A percentile compares a stretch with the other conserved stretches of the same genome.
Conservation (phyloP, 2,329 filamentous ascomycete genomes). For the Colletotrichum sp. region DNA sequence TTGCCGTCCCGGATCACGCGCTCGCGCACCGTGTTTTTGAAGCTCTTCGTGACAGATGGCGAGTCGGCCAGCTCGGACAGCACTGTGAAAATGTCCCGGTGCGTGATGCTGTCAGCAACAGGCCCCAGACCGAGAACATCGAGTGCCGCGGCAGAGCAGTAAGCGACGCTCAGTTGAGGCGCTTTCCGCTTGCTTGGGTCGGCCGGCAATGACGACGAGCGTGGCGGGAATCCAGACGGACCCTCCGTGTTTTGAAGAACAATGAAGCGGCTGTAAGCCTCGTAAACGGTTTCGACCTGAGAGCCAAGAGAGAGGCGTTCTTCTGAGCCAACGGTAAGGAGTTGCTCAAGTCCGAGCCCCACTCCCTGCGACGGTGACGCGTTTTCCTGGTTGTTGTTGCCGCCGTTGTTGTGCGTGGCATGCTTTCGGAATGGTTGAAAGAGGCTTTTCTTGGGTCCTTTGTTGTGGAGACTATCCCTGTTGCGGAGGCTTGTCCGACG, state of each 20-base stretch:
- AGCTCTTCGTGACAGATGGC: slow-evolving; percentile 45
- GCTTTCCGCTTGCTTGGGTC: slow-evolving; percentile 29
- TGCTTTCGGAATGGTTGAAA: slow-evolving; percentile 38
- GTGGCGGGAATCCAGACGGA: slow-evolving; percentile 18
- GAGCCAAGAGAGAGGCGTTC: not conserved
- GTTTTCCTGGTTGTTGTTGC: slow-evolving; percentile 11
- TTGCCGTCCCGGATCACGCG: slow-evolving; percentile 38
- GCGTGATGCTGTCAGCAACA: slow-evolving; percentile 36
- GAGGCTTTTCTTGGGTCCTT: slow-evolving; percentile 32
- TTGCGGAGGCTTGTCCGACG: slow-evolving; percentile 17
- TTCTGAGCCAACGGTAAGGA: not conserved
- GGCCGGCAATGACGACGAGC: slow-evolving; percentile 18
- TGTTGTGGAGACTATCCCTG: slow-evolving; percentile 19
- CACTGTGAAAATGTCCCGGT: slow-evolving; percentile 60
- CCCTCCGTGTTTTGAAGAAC: slow-evolving; percentile 31
- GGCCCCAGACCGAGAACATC: slow-evolving; percentile 47
- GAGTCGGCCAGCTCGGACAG: slow-evolving; percentile 52
- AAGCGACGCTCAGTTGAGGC: slow-evolving; percentile 44
- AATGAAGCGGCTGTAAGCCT: slow-evolving; percentile 36
- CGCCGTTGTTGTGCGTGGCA: slow-evolving; percentile 17
- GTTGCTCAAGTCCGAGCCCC: not conserved
- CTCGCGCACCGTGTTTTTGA: slow-evolving; percentile 49
- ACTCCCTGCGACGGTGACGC: not conserved
- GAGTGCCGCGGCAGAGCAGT: slow-evolving; percentile 50
- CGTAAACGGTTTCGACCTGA: slow-evolving; percentile 11